Base-by-base conservation (phyloP, 257 asterid genomes). In the Agastache rugosa region DNA sequence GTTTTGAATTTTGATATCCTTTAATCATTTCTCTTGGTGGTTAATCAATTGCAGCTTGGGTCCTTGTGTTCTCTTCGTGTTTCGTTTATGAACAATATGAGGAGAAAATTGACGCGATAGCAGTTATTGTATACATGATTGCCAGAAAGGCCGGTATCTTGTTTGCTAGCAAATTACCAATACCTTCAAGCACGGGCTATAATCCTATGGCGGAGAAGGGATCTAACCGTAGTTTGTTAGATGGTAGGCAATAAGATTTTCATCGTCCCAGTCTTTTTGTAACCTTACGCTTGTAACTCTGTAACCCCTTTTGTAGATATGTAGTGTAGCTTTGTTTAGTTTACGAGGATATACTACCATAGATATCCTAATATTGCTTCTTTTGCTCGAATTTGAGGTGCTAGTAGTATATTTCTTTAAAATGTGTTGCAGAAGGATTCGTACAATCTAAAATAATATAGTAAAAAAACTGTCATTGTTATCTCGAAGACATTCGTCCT, bases 11-110 rank as follows among this genome's bases (percentile, higher is more conserved):
- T 55, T 37, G 6, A 20, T 60, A 66, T 64, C 37, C 16, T 47
- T 34, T 29, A 27, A 61, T 15, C 31, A 23, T 75, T 41, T 48
- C 68, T 84, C 11, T 59, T 55, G 27, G n/a, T 22, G 76, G 70
- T 60, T 45, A 50, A 47, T 64, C 45, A 56, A 54, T 71, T 86
- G 91, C 96, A 92, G 99, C 87, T 11, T 67, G 87, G 75, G 72
- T 88, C 82, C 75, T 89, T 79, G 84, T 89, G 20, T 95, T 92
- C 84, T 83, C 91, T 15, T 34, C 78, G 58, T 90, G 91, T 79
- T 88, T 87, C 74, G 81, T 90, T 41, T 95, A 87, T 51, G 98
- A 92, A 83, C 99, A 95, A 87, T 95, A 89, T 11, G 97, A 90
- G 84, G 89, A 77, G 79, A 96, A 87, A 79, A 77, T 95, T 37